Evolutionary conservation across 495 filamentous ascomycete species (phyloP), one percentile per base, ranked within the genome.

Genomic region (Tuber calosporum): DNA sequence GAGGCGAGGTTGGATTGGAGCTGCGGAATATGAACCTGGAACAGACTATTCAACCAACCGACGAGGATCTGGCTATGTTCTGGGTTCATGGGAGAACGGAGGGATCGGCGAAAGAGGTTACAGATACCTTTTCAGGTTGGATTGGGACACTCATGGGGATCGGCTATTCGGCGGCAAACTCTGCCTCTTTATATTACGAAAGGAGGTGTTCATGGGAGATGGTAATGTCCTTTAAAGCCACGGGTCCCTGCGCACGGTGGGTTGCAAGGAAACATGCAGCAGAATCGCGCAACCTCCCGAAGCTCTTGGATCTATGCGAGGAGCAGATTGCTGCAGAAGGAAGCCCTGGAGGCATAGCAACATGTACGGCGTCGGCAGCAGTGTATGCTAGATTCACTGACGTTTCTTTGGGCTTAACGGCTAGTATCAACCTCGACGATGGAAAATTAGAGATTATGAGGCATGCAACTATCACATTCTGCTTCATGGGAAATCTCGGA

Each of bases 1-100:
- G 58, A 15, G 76, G 76, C 15, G 70, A 69, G 43, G 76, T 78
- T 15, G 66, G 70, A 7, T 48, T 78, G 30, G 76, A 78, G 68
- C 22, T 76, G 48, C 41, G 70, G 30, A 48, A 48, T 43, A 45
- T 67, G 53, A 73, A 67, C 1, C 58, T 78, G 22, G 76, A 78
- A 37, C 76, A 76, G 37, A 53, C 76, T 1, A 70, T 67, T 11
- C 58, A 66, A 5, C 67, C 74, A 6, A 41, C 26, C 5, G 20
- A n/a, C 0, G 67, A 70, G 8, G 36, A 76, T 40, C 9, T 76
- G n/a, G 76, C 74, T 2, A 69, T 74, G 72, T 70, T 74, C 19
- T 76, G 72, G 71, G n/a, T 76, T 9, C 74, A 67, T n/a, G 74
- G 74, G 38, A 70, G 43, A 30, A 70, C 43, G 13, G 6, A 13